Base-by-base conservation (phyloP, 1,139 yeast species). In the Entelexis sorbosivorans region DNA sequence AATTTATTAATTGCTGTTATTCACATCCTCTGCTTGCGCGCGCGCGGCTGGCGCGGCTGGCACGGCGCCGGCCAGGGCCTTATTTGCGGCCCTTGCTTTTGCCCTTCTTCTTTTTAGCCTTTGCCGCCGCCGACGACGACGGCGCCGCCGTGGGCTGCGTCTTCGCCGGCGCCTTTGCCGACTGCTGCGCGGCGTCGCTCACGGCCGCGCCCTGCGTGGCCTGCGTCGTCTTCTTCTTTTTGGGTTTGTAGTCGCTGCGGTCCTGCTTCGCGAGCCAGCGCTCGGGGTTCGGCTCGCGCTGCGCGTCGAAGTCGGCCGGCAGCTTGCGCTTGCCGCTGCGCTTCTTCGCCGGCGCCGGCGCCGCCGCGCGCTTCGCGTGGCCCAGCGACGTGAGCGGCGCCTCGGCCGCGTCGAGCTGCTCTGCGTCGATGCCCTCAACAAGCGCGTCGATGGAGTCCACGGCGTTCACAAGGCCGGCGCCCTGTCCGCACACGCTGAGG, bases 201-300 rank as follows among this genome's bases (percentile, higher is more conserved):
- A 79, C 89, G 9, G 53, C 73, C 48, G 93, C 93, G n/a, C 56
- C 93, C 62, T 58, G 60, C 2, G 59, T 45, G 8, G 59, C 54
- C 34, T 58, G 51, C 8, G 71, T 60, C 72, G 76, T 58, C 45
- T 53, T 66, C 67, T 76, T 80, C 64, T 69, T 71, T 61, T 83
- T 81, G 19, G 94, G 87, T 66, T 79, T 85, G 69, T 84, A 88
- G 60, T 81, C 79, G 7, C 88, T 77, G 66, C 97, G 77, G 64
- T 88, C 91, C 62, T 80, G 82, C 74, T 84, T 63, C 31, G 96
- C 95, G 50, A 88, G 69, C 97, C 97, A 89, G 69, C 96, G 79
- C 66, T 89, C 96, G 10, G 76, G 75, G 60, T 81, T 82, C 1
- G 77, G 71, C 38, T 62, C 59, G 50, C 64, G 67, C 7, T 63